These are phyloP conservation scores for Cairneyella variabilis DNA, from an alignment of 495 filamentous ascomycete genomes.

Conservation along the genomic window DNA sequence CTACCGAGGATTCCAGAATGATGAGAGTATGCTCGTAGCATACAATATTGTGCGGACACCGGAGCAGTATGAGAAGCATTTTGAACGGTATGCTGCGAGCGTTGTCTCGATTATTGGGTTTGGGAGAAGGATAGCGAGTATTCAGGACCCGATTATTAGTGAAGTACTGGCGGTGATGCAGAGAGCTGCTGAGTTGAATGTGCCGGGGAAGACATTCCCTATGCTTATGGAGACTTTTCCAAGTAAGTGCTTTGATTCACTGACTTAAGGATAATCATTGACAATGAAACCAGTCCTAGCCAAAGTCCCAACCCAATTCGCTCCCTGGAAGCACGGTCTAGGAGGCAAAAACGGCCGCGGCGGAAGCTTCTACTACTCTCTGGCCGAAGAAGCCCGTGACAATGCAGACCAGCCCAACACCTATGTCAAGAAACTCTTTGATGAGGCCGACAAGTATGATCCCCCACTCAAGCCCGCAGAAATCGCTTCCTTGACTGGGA, in stretches of 20 bases:
- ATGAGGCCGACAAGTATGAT: slow-evolving; percentile 44
- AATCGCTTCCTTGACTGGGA: slow-evolving; percentile 59
- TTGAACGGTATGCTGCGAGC: slow-evolving; percentile 61
- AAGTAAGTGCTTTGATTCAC: no score
- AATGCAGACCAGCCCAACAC: slow-evolving; percentile 34
- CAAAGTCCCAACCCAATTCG: slow-evolving; percentile 49
- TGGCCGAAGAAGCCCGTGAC: slow-evolving; percentile 58
- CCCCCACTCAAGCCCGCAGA: slow-evolving; percentile 47
- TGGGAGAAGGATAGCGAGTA: slow-evolving; percentile 58
- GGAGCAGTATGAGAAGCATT: slow-evolving; percentile 52
- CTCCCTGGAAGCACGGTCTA: slow-evolving; percentile 57
- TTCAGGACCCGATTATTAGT: slow-evolving; percentile 56
- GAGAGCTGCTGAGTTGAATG: slow-evolving; percentile 59
- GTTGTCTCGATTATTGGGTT: slow-evolving; percentile 63
- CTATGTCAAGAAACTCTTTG: slow-evolving; percentile 49
- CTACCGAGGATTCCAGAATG: slow-evolving; percentile 57
- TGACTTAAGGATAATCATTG: no score
- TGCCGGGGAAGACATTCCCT: slow-evolving; percentile 57
- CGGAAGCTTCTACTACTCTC: slow-evolving; percentile 49
- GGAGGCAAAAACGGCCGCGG: slow-evolving; percentile 32
- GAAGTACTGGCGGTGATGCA: slow-evolving; percentile 62
- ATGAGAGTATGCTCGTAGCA: slow-evolving; percentile 50
- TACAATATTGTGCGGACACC: slow-evolving; percentile 48
- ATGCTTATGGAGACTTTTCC: slow-evolving; percentile 61
- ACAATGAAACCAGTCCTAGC: no score